Evolutionary conservation across 768 basidiomycete genomes (phyloP).

Genomic region (Rickenella mellea): DNA sequence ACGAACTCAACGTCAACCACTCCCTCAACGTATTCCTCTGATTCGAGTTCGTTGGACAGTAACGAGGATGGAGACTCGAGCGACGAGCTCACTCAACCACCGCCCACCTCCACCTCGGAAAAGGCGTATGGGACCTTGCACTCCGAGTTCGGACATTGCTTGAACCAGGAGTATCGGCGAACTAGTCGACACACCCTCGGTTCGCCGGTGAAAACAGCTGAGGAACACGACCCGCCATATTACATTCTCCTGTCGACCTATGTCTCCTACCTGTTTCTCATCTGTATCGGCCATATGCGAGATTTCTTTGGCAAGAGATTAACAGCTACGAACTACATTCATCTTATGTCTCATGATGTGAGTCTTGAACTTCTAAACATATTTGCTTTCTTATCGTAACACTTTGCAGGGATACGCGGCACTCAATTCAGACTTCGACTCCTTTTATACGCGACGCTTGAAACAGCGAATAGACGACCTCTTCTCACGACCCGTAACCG

Average conservation of each 20-base stretch:
- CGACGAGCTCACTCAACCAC: conserved; percentile 52
- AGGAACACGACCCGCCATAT: conserved; percentile 83
- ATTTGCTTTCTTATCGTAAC: background rate
- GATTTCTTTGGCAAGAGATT: conserved; percentile 93
- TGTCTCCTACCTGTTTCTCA: conserved; percentile 87
- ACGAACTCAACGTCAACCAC: conserved; percentile 1
- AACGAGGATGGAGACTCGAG: conserved; percentile 16
- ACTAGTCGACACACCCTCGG: conserved; percentile 51
- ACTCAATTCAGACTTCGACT: conserved; percentile 96
- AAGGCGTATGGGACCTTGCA: conserved; percentile 73
- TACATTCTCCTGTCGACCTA: conserved; percentile 90
- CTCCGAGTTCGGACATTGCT: conserved; percentile 89
- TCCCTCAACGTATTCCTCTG: conserved; percentile 1
- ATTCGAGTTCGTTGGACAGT: background rate
- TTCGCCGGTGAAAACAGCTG: conserved; percentile 37
- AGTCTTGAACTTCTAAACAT: conserved; percentile 24
- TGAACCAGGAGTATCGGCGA: conserved; percentile 64
- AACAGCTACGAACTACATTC: conserved; percentile 55
- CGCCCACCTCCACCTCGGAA: conserved; percentile 69
- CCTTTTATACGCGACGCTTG: conserved; percentile 95
- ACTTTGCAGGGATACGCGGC: conserved; percentile 81
- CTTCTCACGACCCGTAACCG: conserved; percentile 86
- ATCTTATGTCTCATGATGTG: conserved; percentile 79
- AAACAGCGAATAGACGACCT: conserved; percentile 94
- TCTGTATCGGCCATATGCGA: conserved; percentile 83